These are phyloP conservation scores for Rhododendron griersonianum DNA, from an alignment of 148 eudicot genomes.

Conservation along the genomic window DNA sequence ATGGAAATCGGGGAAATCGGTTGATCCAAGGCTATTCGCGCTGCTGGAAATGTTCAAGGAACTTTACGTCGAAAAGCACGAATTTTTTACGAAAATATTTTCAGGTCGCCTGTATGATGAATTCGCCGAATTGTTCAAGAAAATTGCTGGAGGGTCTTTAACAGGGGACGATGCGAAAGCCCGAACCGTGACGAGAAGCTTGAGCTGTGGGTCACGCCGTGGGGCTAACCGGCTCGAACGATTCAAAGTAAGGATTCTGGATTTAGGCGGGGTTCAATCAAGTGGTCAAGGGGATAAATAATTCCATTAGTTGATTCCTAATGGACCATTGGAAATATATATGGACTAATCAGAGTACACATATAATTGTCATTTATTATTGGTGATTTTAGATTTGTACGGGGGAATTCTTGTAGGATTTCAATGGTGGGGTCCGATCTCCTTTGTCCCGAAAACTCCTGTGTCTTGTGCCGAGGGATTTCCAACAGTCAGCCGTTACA, in stretches of 20 bases:
- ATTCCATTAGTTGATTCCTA: neutral
- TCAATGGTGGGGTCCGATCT: neutral
- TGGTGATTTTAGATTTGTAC: neutral
- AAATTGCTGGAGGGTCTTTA: neutral
- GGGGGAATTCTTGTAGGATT: neutral
- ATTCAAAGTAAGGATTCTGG: conserved; percentile 20
- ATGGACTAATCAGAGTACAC: neutral
- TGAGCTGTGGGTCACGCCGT: neutral
- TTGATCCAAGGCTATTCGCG: conserved; percentile 22
- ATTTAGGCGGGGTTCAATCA: neutral
- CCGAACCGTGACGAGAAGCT: conserved; percentile 3
- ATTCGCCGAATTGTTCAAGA: conserved; percentile 11
- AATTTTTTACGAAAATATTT: conserved; percentile 20
- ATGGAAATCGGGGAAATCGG: conserved; percentile 19
- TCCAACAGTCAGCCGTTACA: no score
- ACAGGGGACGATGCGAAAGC: neutral
- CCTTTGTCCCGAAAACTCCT: no score
- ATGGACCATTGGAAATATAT: neutral
- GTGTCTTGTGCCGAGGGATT: no score
- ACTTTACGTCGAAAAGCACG: conserved; percentile 8
- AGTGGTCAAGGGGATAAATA: neutral
- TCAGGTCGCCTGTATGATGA: conserved; percentile 2
- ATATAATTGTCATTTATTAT: neutral
- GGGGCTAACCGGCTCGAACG: conserved; percentile 8
- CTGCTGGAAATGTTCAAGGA: conserved; percentile 14